Conservation (phyloP, 2,329 filamentous ascomycete genomes). For the Ceratocystis huliohia region DNA sequence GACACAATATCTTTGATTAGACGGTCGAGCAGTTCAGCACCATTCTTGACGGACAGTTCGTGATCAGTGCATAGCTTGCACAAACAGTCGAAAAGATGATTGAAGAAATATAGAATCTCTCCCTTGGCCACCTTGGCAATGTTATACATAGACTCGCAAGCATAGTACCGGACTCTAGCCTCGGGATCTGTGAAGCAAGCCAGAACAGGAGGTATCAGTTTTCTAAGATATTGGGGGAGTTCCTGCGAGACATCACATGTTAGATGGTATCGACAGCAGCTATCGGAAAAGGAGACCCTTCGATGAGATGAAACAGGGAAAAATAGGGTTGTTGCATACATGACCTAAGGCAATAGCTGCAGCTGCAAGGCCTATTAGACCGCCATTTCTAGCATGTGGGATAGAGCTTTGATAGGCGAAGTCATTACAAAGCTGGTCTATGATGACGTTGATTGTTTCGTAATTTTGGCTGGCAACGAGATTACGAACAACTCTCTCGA, state of each 20-base stretch:
- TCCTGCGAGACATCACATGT: conserved; percentile 37
- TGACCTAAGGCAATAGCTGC: conserved; percentile 89
- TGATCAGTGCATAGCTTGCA: conserved; percentile 95
- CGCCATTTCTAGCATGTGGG: conserved; percentile 89
- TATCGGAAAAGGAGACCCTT: background rate
- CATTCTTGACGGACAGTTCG: conserved; percentile 95
- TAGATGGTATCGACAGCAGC: background rate
- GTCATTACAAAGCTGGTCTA: conserved; percentile 93
- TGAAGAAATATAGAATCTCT: conserved; percentile 93
- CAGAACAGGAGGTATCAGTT: conserved; percentile 90
- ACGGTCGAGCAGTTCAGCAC: conserved; percentile 85
- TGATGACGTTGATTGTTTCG: conserved; percentile 69
- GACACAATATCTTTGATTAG: conserved; percentile 93
- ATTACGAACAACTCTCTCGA: conserved; percentile 83
- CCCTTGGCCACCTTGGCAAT: conserved; percentile 98
- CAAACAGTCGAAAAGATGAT: conserved; percentile 92
- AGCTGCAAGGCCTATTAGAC: conserved; percentile 86
- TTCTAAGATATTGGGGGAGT: conserved; percentile 77
- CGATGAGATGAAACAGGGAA: conserved; percentile 12
- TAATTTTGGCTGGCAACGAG: conserved; percentile 65
- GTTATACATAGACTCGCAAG: conserved; percentile 99
- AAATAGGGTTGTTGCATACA: conserved; percentile 42
- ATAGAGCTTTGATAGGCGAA: conserved; percentile 97
- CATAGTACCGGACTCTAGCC: conserved; percentile 92
- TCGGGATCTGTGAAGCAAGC: conserved; percentile 98